Evolutionary conservation across 805 yeast genomes (phyloP), one percentile per base, ranked within the genome.

Genomic region (Starmera caribaea): DNA sequence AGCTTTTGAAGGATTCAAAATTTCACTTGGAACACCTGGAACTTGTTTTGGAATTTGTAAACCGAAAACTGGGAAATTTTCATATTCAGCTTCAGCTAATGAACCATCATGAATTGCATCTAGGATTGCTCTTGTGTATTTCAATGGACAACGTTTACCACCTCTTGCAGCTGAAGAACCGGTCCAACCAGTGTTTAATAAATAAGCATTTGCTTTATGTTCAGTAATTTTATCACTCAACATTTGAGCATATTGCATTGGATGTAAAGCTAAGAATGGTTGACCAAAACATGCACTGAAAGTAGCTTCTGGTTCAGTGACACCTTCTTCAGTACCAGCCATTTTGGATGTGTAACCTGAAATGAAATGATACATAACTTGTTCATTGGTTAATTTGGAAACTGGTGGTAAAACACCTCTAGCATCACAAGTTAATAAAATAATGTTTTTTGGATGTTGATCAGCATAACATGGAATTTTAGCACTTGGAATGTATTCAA

Each of bases 301-400:
- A 15, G 96, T 87, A 41, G 97, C 96, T 66, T 85, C 88, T 46
- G 98, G 97, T 70, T 90, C 97, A 46, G 97, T 89, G 50, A 90
- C 86, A 66, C 98, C 98, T 64, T 86, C 94, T 69, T 90, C 98
- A 39, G 98, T 90, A 64, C 97, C 97, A 46, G 98, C 96, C 95
- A 90, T 90, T 78, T 92, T 90, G 41, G 97, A 90, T 46, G 98
- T 90, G 76, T 90, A 90, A 57, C 98, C 98, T 48, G 95, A 83
- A 54, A 90, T 90, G 70, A 90, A 90, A 70, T 90, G 97, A 76
- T 92, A 90, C 97, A 92, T 90, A 49, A 90, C 97, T 70, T 90
- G 97, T 54, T 90, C 85, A 59, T 87, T 87, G 32, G 95, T 75
- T 62, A 90, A 76, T 67, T 81, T 86, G 47, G 97, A 88, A 48